Percentiles rank a stretch among this genome's conserved stretches.
These are phyloP conservation scores for Linanthus parryae DNA, from an alignment of 148 eudicot species.

Conservation along the genomic window DNA sequence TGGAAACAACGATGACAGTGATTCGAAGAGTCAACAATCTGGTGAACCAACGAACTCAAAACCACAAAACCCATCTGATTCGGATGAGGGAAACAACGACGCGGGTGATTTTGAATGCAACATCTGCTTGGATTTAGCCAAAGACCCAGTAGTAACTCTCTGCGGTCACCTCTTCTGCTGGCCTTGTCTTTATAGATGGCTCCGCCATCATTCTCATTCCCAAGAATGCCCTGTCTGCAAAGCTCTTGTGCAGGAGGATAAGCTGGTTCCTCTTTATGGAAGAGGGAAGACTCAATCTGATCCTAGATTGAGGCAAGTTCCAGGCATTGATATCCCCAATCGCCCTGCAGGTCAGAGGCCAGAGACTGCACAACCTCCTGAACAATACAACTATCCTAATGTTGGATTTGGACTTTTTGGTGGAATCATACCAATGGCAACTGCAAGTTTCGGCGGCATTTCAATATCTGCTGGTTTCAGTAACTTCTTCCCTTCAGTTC, in stretches of 20 bases:
- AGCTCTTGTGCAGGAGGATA: conserved; percentile 59
- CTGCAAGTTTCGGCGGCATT: conserved; percentile 51
- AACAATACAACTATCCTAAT: conserved; percentile 29
- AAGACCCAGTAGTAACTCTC: conserved; percentile 68
- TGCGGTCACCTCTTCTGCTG: conserved; percentile 78
- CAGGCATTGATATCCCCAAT: conserved; percentile 47
- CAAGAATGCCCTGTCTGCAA: conserved; percentile 88
- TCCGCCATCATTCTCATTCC: conserved; percentile 53
- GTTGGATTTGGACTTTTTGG: conserved; percentile 47
- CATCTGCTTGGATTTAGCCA: conserved; percentile 75
- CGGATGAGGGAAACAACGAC: conserved; percentile 28
- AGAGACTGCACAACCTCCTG: conserved; percentile 54
- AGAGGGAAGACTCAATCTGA: conserved; percentile 54
- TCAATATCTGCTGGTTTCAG: conserved; percentile 63
- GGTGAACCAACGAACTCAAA: conserved; percentile 26
- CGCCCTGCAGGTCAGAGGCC: conserved; percentile 72
- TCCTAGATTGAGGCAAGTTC: conserved; percentile 54
- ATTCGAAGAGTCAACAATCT: too few species aligned
- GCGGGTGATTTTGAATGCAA: conserved; percentile 82
- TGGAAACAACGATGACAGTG: too few species aligned
- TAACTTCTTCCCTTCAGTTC: too few species aligned
- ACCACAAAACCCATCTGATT: conserved; percentile 26
- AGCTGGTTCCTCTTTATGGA: conserved; percentile 72
- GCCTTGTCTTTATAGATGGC: conserved; percentile 80
- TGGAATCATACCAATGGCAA: conserved; percentile 54